Evolutionary conservation across 306 rosid genomes (phyloP).

Genomic region (Canavalia ensiformis): DNA sequence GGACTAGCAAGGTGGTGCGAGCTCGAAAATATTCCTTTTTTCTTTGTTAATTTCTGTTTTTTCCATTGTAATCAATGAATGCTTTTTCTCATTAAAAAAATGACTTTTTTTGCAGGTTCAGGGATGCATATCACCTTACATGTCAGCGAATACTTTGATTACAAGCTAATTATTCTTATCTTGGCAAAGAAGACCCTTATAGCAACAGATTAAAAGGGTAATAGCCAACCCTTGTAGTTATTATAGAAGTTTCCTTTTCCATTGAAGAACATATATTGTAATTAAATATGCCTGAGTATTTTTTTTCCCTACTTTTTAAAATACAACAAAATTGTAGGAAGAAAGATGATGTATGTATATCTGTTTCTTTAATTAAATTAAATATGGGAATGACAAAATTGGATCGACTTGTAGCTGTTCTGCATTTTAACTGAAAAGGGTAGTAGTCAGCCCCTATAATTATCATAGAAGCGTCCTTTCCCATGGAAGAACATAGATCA

Average conservation of each 20-base stretch:
- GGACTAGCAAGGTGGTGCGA: too few species aligned
- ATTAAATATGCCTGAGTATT: neutral
- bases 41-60: neutral
- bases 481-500: neutral
- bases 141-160: slow-evolving; percentile 64
- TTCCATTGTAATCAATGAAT: neutral
- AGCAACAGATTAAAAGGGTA: neutral
- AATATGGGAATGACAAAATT: slow-evolving; percentile 4
- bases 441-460: neutral
- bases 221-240: neutral
- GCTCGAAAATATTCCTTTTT: neutral
- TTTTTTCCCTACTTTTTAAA: neutral
- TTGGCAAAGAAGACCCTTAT: neutral
- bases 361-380: neutral
- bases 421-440: slow-evolving; percentile 10
- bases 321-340: neutral
- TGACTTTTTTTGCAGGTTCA: slow-evolving; percentile 62
- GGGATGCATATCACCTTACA: slow-evolving; percentile 81
- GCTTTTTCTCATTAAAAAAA: slow-evolving; percentile 34
- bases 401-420: slow-evolving; percentile 9
- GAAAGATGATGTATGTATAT: neutral
- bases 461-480: slow-evolving; percentile 25
- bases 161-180: slow-evolving; percentile 47
- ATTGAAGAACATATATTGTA: neutral
- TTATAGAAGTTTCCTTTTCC: slow-evolving; percentile 22